Evolutionary conservation across 306 rosid species (phyloP), one percentile per base, ranked within the genome.

Genomic region (Sicyos edulis): DNA sequence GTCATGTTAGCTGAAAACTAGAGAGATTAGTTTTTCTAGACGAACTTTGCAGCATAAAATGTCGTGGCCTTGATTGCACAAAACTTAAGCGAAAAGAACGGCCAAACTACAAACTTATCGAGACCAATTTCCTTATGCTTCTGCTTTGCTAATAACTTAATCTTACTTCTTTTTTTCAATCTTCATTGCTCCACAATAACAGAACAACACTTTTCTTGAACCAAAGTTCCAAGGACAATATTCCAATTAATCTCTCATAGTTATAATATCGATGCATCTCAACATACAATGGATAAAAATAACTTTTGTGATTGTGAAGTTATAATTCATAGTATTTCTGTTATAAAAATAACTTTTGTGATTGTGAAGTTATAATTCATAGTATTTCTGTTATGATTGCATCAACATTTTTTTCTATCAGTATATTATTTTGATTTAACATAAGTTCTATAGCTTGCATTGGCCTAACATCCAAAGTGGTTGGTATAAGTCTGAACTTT

Each of bases 11-110:
- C 69, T 62, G 69, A 15, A 62, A 62, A 62, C 12, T 24, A 24
- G 4, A 21, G 32, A 56, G 37, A 56, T 20, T 55, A 57, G 9
- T 22, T 24, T 21, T 10, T 6, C 12, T 45, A 45, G 54, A 26
- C 32, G 8, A 17, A 54, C 9, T 65, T 65, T 19, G 21, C 7
- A 10, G 53, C 51, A 42, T 65, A 10, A 7, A 37, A 65, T 19
- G 14, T 42, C 20, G 14, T 65, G 51, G 13, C 11, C 10, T 34
- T 65, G 32, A 65, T 65, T 61, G 67, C 47, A 61, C 71, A 65
- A 37, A 65, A 40, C 12, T 42, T 42, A 2, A n/a, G 54, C 20
- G 71, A 66, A 66, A 42, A 34, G n/a, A 17, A 5, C 21, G 12
- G 14, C 53, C 34, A 12, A 66, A 17, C 17, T 42, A 10, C 54